Conservation (phyloP, 257 asterid genomes). For the Cordia subcordata region DNA sequence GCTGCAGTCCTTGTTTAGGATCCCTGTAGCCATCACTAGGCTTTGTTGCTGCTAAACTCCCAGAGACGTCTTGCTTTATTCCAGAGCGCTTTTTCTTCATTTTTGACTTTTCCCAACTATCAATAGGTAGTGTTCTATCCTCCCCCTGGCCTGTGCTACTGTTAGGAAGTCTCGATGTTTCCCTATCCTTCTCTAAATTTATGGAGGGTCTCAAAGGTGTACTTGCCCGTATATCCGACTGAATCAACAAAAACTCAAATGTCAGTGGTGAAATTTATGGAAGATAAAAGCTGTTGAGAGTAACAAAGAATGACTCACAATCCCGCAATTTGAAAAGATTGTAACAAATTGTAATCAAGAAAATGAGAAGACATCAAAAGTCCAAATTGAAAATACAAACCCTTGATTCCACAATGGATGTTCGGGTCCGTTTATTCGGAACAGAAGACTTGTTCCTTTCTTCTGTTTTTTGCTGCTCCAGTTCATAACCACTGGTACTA, state of each 20-base stretch:
- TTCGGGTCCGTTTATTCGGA: constrained; percentile 91
- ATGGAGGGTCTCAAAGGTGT: constrained; percentile 57
- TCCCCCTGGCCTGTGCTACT: constrained; percentile 54
- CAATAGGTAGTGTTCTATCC: constrained; percentile 54
- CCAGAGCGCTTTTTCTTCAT: constrained; percentile 94
- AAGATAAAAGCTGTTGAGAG: not conserved
- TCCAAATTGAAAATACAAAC: constrained; percentile 30
- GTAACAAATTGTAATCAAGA: constrained; percentile 1
- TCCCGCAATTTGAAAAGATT: constrained; percentile 1
- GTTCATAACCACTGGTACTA: constrained; percentile 53
- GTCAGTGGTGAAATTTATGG: constrained; percentile 17
- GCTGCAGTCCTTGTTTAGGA: constrained; percentile 64
- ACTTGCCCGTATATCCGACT: constrained; percentile 64
- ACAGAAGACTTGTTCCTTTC: constrained; percentile 55
- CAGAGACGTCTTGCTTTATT: constrained; percentile 61
- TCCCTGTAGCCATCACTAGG: constrained; percentile 65
- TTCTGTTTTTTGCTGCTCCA: constrained; percentile 68
- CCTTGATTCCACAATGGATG: constrained; percentile 72
- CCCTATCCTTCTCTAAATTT: constrained; percentile 62
- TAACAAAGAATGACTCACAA: not conserved
- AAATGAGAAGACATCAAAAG: not conserved
- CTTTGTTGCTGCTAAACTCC: constrained; percentile 41
- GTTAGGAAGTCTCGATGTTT: constrained; percentile 49
- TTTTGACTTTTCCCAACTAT: constrained; percentile 91
- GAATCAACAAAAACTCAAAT: constrained; percentile 20